Percentiles rank a stretch among this genome's conserved stretches.
These are phyloP conservation scores for Annulohypoxylon nitens DNA, from an alignment of 495 filamentous ascomycete species.

Conservation along the genomic window DNA sequence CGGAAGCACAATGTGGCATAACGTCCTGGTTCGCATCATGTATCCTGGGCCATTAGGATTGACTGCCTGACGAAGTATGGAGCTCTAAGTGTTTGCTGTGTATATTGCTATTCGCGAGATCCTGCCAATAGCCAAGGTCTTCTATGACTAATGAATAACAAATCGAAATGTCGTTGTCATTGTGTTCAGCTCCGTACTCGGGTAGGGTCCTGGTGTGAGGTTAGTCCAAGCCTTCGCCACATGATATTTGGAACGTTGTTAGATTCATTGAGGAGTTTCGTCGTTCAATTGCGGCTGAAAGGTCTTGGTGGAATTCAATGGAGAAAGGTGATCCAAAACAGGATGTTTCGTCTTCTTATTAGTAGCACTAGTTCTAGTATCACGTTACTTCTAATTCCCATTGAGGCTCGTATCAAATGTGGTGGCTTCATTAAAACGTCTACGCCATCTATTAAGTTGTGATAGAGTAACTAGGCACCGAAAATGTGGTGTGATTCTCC, in stretches of 20 bases:
- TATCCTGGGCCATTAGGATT: background rate
- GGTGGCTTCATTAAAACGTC: background rate
- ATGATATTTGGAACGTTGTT: background rate
- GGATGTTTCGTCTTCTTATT: background rate
- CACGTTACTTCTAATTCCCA: background rate
- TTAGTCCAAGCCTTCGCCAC: background rate
- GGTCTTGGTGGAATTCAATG: background rate
- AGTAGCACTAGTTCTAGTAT: background rate
- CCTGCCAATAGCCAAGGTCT: background rate
- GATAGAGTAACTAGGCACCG: background rate
- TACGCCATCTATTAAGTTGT: background rate
- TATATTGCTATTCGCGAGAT: background rate
- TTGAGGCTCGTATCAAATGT: background rate
- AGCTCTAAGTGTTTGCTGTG: background rate
- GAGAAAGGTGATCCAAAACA: background rate
- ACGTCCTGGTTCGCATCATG: background rate
- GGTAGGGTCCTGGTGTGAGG: background rate
- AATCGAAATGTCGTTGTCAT: background rate
- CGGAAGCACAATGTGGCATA: background rate
- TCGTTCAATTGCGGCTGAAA: background rate
- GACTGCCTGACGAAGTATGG: background rate
- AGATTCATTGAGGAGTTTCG: background rate
- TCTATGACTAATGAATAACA: background rate
- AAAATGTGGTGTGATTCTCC: conserved; percentile 1
- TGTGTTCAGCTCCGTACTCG: background rate